These are phyloP conservation scores for Limnomonas spitsbergensis DNA, from an alignment of 139 green algal genomes.

Conservation along the genomic window DNA sequence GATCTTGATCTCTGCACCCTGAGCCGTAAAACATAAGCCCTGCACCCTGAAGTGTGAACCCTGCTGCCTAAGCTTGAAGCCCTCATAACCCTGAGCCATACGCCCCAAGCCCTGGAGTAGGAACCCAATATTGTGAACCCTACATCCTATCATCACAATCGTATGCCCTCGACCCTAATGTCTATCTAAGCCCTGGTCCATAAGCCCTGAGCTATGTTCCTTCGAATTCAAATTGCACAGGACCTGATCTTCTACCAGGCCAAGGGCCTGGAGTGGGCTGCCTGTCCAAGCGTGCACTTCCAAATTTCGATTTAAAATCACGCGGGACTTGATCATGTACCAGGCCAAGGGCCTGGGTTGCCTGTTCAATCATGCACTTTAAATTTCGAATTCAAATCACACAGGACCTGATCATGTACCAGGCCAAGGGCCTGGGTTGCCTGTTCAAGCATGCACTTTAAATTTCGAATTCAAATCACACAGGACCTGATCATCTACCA, in stretches of 20 bases:
- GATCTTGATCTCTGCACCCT: too few species aligned
- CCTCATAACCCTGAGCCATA: too few species aligned
- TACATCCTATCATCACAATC: too few species aligned
- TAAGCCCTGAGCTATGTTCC: too few species aligned
- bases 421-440: constrained; percentile 20
- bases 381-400: background rate
- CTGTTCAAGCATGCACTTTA: constrained; percentile 19
- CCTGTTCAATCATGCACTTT: background rate
- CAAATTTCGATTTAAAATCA: background rate
- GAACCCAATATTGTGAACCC: too few species aligned
- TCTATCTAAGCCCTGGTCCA: too few species aligned
- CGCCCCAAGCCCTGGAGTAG: too few species aligned
- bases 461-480: constrained; percentile 31
- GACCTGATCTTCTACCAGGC: constrained; percentile 53
- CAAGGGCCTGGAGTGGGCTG: constrained; percentile 15
- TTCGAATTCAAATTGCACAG: constrained; percentile 29
- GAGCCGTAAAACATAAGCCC: too few species aligned
- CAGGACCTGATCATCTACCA: constrained; percentile 57
- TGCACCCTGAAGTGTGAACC: too few species aligned
- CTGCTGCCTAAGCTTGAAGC: too few species aligned
- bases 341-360: background rate
- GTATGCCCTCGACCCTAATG: too few species aligned
- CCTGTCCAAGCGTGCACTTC: background rate
- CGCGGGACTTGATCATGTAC: background rate
- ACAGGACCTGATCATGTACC: background rate